Evolutionary conservation across 495 filamentous ascomycete species (phyloP).

Genomic region (Usnea hakonensis): DNA sequence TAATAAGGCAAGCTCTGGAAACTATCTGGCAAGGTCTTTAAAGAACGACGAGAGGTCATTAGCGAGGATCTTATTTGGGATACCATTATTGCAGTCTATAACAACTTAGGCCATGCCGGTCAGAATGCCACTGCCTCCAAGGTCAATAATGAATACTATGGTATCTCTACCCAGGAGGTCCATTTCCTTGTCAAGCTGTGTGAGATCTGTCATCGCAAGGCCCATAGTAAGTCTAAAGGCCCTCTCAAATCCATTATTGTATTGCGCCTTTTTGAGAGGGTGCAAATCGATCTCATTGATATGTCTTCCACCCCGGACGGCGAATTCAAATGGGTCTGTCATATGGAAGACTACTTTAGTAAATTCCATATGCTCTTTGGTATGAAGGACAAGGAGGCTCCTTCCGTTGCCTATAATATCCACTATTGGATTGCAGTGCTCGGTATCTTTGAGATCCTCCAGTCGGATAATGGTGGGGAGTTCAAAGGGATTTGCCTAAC

Average conservation of each 20-base stretch:
- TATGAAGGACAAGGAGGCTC: not conserved
- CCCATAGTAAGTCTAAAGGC: not conserved
- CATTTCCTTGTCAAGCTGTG: constrained; percentile 11
- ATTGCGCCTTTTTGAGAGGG: constrained; percentile 10
- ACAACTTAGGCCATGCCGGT: not conserved
- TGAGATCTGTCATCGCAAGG: constrained; percentile 12
- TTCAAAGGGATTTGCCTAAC: constrained; percentile 16
- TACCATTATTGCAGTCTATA: not conserved
- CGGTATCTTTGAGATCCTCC: constrained; percentile 10
- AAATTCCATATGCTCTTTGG: constrained; percentile 1
- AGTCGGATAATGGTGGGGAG: constrained; percentile 19
- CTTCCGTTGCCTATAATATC: not conserved
- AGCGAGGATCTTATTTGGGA: not conserved
- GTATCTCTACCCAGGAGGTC: constrained; percentile 7
- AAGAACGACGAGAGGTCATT: not conserved
- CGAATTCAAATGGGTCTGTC: constrained; percentile 17
- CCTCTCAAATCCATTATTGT: constrained; percentile 8
- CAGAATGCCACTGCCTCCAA: not conserved
- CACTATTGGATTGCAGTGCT: not conserved
- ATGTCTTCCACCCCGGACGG: constrained; percentile 10
- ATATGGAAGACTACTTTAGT: constrained; percentile 21
- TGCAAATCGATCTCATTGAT: constrained; percentile 25
- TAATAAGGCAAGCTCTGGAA: not conserved
- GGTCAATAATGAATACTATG: constrained; percentile 7
- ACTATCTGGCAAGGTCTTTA: too few species aligned